A percentile compares a stretch with the other conserved stretches of the same genome.
phyloP scores from a whole-genome alignment of 2,329 filamentous ascomycete species.

The Sporothrix pallida region DNA sequence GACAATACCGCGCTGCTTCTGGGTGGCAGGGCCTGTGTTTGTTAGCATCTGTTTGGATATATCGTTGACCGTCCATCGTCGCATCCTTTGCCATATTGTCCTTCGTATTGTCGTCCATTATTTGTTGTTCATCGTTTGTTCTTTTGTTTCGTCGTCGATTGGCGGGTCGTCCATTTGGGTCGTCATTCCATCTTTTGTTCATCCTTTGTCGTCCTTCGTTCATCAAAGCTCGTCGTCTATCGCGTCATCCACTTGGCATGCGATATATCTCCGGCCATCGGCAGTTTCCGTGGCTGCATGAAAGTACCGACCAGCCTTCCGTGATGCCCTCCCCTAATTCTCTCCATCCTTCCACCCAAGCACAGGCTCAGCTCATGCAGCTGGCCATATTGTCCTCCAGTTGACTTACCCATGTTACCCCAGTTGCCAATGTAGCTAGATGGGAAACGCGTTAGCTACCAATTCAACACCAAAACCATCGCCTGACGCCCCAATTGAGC shows the following conservation, averaged over 20 bases:
- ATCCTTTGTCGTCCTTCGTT: no score
- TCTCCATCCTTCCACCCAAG: neutral
- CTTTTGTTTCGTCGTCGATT: no score
- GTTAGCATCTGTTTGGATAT: conserved; percentile 12
- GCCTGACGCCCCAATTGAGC: neutral
- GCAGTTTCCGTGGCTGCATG: neutral
- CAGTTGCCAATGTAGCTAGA: conserved; percentile 74
- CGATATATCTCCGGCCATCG: neutral
- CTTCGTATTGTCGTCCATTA: neutral
- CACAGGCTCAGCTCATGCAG: neutral
- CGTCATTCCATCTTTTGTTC: no score
- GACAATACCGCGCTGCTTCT: conserved; percentile 64
- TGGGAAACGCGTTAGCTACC: conserved; percentile 23
- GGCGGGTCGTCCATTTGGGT: no score
- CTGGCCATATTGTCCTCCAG: conserved; percentile 27
- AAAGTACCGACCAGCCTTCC: neutral
- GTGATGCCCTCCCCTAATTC: neutral
- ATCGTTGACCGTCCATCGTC: no score
- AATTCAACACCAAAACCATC: neutral
- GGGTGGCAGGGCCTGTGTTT: conserved; percentile 35
- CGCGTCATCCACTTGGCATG: neutral
- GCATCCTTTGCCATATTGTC: neutral
- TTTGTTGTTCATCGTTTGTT: no score
- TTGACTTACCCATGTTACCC: conserved; percentile 73
- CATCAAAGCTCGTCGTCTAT: neutral